These are phyloP conservation scores for Chamaenerion angustifolium DNA, from an alignment of 345 rosid genomes.

Conservation along the genomic window DNA sequence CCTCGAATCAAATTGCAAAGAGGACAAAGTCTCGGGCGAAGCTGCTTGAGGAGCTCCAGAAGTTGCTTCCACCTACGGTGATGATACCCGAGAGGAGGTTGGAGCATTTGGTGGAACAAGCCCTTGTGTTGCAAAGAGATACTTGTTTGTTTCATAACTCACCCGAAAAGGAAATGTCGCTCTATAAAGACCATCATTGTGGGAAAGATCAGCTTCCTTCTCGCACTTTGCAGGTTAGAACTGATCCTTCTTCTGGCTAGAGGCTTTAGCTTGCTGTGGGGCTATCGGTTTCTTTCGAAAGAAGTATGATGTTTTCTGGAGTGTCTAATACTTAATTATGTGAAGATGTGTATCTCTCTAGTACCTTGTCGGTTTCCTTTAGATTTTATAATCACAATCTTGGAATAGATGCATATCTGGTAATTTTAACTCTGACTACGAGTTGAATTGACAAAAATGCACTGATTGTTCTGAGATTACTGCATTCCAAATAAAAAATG, in stretches of 20 bases:
- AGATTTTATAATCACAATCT: too few relatives aligned
- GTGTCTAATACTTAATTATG: background rate
- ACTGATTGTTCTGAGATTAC: too few relatives aligned
- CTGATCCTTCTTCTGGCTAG: conserved; percentile 2
- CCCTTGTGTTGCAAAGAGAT: conserved; percentile 39
- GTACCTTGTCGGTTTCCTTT: too few relatives aligned
- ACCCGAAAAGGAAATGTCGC: conserved; percentile 34
- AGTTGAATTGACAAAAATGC: too few relatives aligned
- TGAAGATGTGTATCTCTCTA: too few relatives aligned
- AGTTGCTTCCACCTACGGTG: conserved; percentile 37
- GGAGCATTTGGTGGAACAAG: conserved; percentile 59
- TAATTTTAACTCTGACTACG: too few relatives aligned
- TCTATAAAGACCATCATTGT: conserved; percentile 54
- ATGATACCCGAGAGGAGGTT: conserved; percentile 50
- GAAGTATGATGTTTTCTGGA: background rate
- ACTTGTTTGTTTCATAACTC: conserved; percentile 51
- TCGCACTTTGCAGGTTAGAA: conserved; percentile 46
- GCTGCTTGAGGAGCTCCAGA: conserved; percentile 43
- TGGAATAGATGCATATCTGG: too few relatives aligned
- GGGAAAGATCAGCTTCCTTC: conserved; percentile 50
- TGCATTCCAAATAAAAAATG: too few relatives aligned
- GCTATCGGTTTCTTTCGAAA: background rate
- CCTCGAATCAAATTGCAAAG: conserved; percentile 14
- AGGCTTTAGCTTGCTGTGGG: conserved; percentile 5
- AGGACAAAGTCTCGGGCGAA: conserved; percentile 30